These are phyloP conservation scores for Phlyctochytrium arcticum DNA, from an alignment of 192 early-diverging fungal genomes.

Conservation along the genomic window DNA sequence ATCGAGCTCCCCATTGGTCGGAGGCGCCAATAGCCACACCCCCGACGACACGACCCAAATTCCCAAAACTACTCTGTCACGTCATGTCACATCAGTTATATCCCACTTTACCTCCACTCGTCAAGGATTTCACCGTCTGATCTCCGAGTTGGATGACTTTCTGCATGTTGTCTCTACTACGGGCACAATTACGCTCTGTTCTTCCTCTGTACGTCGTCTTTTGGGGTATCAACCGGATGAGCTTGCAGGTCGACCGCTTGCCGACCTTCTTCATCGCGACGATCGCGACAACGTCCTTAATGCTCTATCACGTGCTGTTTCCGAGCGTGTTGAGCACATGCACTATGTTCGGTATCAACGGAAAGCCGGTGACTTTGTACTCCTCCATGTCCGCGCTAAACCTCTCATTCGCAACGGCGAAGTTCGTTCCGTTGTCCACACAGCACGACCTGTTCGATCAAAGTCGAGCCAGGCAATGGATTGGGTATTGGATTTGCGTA, in stretches of 20 bases:
- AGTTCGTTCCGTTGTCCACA: slow-evolving; percentile 2
- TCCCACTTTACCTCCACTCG: slow-evolving; percentile 36
- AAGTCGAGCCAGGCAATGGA: slow-evolving; percentile 32
- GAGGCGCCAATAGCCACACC: too few relatives aligned
- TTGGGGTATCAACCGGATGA: slow-evolving; percentile 26
- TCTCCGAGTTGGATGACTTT: slow-evolving; percentile 40
- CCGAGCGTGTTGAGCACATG: slow-evolving; percentile 2
- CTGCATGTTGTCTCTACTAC: slow-evolving; percentile 29
- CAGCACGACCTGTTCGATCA: slow-evolving; percentile 28
- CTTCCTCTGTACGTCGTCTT: slow-evolving; percentile 20
- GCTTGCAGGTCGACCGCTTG: slow-evolving; percentile 17
- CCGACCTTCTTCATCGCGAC: slow-evolving; percentile 24
- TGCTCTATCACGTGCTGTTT: background rate
- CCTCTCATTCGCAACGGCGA: slow-evolving; percentile 9
- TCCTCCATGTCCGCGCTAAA: slow-evolving; percentile 34
- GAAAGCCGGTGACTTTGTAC: slow-evolving; percentile 27
- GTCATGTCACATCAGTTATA: slow-evolving; percentile 44
- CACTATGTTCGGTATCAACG: slow-evolving; percentile 24
- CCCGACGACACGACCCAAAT: slow-evolving; percentile 15
- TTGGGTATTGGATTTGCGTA: slow-evolving; percentile 32
- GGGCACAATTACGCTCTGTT: slow-evolving; percentile 23
- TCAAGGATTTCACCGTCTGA: slow-evolving; percentile 28
- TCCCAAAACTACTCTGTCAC: slow-evolving; percentile 21
- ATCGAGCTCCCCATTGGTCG: too few relatives aligned
- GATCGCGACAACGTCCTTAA: slow-evolving; percentile 10